Evolutionary conservation across 2,329 filamentous ascomycete species (phyloP).

Genomic region (Calonectria leucothoes): DNA sequence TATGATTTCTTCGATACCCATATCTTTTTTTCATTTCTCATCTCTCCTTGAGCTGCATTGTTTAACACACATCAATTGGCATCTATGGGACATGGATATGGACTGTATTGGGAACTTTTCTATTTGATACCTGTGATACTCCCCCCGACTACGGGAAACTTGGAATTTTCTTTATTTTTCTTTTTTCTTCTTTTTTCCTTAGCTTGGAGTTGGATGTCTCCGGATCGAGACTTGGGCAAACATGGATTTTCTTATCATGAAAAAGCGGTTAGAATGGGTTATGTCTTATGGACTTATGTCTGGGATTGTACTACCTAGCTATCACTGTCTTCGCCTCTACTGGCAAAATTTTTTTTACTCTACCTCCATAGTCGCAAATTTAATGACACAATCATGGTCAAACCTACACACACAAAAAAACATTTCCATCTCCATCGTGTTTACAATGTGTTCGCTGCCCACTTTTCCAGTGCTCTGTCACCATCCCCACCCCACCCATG

Average conservation of each 20-base stretch:
- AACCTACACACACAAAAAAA: constrained; percentile 1
- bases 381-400: constrained; percentile 15
- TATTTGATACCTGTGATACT: constrained; percentile 12
- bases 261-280: constrained; percentile 10
- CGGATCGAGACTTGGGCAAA: constrained; percentile 1
- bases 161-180: constrained; percentile 9
- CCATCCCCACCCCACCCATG: neutral
- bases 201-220: constrained; percentile 17
- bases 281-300: constrained; percentile 11
- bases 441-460: neutral
- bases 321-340: neutral
- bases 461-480: neutral
- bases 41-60: constrained; percentile 25
- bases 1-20: constrained; percentile 42
- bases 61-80: constrained; percentile 17
- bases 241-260: constrained; percentile 1
- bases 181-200: neutral
- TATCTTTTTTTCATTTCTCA: constrained; percentile 23
- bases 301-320: constrained; percentile 14
- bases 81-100: constrained; percentile 8
- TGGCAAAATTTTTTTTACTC: neutral
- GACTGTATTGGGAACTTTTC: neutral
- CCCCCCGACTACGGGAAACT: constrained; percentile 2
- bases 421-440: constrained; percentile 13
- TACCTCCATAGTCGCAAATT: neutral